Evolutionary conservation across 768 basidiomycete species (phyloP), one percentile per base, ranked within the genome.

Genomic region (Panaeolus cyanescens): DNA sequence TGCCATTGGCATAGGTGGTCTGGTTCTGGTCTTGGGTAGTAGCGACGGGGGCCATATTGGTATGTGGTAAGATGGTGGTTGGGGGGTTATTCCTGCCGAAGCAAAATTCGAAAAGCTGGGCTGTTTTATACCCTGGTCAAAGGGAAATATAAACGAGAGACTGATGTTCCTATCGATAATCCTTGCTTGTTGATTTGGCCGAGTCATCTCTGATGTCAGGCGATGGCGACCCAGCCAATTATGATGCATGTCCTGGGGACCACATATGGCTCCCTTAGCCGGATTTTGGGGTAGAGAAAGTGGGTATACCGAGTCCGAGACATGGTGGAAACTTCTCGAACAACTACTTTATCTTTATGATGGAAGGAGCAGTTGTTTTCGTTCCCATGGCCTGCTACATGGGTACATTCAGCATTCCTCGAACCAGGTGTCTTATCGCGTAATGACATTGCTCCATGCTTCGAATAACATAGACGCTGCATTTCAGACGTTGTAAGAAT

Each of bases 1-100:
- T 50, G 31, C 37, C 56, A 58, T 54, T 56, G n/a, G 59, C 53
- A 20, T 59, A 37, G 20, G 54, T 42, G 15, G 25, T 32, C 17
- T 58, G 42, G 28, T 32, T 45, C 17, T 57, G 32, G 4, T 55
- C 58, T 30, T 65, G 68, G 25, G 62, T 37, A 25, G 65, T 68
- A 42, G 70, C 67, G 37, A 72, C 70, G 25, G 71, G 73, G n/a
- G 73, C 68, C 73, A 70, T 70, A 55, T 32, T 62, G 45, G n/a
- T 39, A 19, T 12, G 6, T n/a, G n/a, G n/a, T 7, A 34, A 34
- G 37, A 39, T 42, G 25, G 25, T 50, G 17, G 9, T 25, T 50
- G 25, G 45, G 30, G 12, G 15, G 12, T 50, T 45, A 25, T 50
- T 28, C 22, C 15, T 28, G 25, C 0, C 4, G 30, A 6, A 30